phyloP scores from a whole-genome alignment of 371 early-diverging fungal genomes.

The Mucor sp. region DNA sequence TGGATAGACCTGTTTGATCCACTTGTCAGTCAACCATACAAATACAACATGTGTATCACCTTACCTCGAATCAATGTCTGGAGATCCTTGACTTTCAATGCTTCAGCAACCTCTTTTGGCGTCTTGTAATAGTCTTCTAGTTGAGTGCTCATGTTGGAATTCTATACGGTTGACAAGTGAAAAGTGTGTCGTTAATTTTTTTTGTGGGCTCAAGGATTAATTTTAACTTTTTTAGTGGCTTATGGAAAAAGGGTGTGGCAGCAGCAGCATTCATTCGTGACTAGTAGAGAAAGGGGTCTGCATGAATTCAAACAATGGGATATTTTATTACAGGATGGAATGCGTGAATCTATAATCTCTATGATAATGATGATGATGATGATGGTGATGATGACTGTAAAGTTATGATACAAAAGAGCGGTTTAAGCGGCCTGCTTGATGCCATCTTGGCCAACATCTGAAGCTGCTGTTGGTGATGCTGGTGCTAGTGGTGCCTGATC shows the following conservation, averaged over 20 bases:
- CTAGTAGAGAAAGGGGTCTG: not conserved
- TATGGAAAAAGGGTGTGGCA: too few species aligned
- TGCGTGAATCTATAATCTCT: not conserved
- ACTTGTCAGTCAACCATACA: not conserved
- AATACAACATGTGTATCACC: not conserved
- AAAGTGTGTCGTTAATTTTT: not conserved
- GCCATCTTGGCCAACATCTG: not conserved
- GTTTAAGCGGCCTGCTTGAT: not conserved
- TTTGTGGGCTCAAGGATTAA: not conserved
- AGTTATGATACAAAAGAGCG: not conserved
- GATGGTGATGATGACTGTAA: not conserved
- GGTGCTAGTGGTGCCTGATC: not conserved
- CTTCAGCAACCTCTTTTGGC: constrained; percentile 28
- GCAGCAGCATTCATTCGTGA: too few species aligned
- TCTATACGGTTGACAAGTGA: not conserved
- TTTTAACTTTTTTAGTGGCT: not conserved
- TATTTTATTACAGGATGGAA: not conserved
- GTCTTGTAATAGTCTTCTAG: constrained; percentile 31
- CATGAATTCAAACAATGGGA: not conserved
- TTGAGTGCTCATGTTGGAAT: constrained; percentile 5
- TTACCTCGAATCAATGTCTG: constrained; percentile 23
- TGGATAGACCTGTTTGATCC: constrained; percentile 19
- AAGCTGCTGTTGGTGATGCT: not conserved
- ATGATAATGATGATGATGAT: too few species aligned
- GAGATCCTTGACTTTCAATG: constrained; percentile 32